phyloP scores from a whole-genome alignment of 257 asterid genomes.

The Datura wrightii region DNA sequence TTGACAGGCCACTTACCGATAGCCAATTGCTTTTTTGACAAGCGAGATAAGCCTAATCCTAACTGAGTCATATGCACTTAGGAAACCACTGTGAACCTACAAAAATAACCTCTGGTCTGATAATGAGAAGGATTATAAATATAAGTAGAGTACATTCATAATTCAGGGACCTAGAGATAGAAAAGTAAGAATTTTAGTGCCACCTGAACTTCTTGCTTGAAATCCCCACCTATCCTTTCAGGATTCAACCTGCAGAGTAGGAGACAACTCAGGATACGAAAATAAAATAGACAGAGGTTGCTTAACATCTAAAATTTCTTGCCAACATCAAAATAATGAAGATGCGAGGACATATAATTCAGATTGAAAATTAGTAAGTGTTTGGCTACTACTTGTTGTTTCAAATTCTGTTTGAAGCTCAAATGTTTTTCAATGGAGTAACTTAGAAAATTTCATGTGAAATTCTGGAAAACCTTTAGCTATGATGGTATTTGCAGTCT shows the following conservation, averaged over 20 bases:
- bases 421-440: background rate
- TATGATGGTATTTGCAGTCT: background rate
- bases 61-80: conserved; percentile 94
- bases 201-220: conserved; percentile 92
- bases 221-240: conserved; percentile 95
- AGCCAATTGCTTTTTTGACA: conserved; percentile 75
- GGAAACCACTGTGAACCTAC: conserved; percentile 96
- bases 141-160: conserved; percentile 18
- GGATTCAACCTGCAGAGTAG: conserved; percentile 79
- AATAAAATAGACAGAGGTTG: background rate
- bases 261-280: conserved; percentile 40
- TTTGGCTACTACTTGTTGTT: conserved; percentile 9
- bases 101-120: conserved; percentile 29
- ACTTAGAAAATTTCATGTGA: background rate
- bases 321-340: background rate
- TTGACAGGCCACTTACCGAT: conserved; percentile 55
- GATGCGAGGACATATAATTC: background rate
- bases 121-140: conserved; percentile 13
- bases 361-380: background rate
- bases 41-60: conserved; percentile 81
- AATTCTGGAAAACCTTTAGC: background rate
- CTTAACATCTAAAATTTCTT: background rate
- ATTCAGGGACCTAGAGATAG: conserved; percentile 22
- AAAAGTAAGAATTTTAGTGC: background rate
- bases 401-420: background rate